Conservation (phyloP, 169 alveolate species). For the Eimeria sp. region DNA sequence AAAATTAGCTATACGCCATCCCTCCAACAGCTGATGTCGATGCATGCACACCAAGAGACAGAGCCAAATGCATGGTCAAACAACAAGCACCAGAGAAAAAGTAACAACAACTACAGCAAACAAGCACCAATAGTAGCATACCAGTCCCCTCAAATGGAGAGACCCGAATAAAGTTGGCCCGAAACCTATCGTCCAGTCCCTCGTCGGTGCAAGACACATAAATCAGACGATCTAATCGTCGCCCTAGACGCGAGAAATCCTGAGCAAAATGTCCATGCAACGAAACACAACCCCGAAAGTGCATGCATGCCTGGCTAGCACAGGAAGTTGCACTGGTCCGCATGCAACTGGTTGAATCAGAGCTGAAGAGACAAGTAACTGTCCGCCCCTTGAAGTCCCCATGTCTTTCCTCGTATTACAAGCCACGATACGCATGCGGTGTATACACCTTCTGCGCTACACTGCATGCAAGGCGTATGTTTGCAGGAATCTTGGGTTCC, state of each 20-base stretch:
- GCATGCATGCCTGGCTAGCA: not conserved
- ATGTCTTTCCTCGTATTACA: no score
- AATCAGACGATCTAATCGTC: constrained; percentile 91
- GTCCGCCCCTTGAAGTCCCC: no score
- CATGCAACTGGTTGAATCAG: no score
- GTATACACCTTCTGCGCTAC: no score
- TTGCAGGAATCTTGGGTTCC: not conserved
- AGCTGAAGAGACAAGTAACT: no score
- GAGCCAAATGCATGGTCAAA: not conserved
- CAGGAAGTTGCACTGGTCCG: no score
- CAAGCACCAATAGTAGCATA: not conserved
- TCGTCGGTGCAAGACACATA: constrained; percentile 92
- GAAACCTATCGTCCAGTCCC: constrained; percentile 85
- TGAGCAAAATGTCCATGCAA: not conserved
- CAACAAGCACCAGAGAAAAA: not conserved
- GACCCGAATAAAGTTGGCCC: constrained; percentile 72
- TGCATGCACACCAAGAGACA: not conserved
- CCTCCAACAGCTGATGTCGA: no score
- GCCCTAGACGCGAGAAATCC: constrained; percentile 90
- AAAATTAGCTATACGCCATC: no score
- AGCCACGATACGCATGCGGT: no score
- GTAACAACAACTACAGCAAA: not conserved
- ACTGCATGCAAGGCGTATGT: not conserved
- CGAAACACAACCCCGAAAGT: not conserved
- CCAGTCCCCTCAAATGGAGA: constrained; percentile 79